Percentiles rank a stretch among this genome's conserved stretches.
Evolutionary conservation across 169 alveolate genomes (phyloP).

Genomic region (Perkinsus olseni): DNA sequence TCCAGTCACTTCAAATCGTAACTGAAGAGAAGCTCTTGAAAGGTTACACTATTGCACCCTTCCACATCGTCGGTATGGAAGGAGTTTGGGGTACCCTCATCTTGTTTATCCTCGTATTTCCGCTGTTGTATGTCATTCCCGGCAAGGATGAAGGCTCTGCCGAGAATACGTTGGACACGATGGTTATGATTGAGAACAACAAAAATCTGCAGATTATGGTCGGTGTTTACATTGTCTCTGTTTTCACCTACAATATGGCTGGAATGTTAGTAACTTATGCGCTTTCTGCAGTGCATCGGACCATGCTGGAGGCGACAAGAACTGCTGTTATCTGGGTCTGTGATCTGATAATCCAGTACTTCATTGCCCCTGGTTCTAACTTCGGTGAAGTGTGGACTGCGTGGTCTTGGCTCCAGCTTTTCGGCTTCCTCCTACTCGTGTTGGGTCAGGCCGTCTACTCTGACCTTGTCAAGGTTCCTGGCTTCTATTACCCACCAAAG

Average conservation of each 20-base stretch:
- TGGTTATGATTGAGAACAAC: not conserved
- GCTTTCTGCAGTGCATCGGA: not conserved
- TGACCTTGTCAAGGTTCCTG: not conserved
- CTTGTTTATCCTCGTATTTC: not conserved
- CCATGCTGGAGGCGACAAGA: slow-evolving; percentile 2
- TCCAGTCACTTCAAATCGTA: not conserved
- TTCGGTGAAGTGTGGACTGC: slow-evolving; percentile 8
- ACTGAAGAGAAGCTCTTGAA: slow-evolving; percentile 8
- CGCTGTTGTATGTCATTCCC: not conserved
- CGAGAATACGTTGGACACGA: not conserved
- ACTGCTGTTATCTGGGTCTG: slow-evolving; percentile 5
- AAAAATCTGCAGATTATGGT: not conserved
- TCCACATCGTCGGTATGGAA: not conserved
- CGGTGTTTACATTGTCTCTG: not conserved
- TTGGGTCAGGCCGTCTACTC: slow-evolving; percentile 5
- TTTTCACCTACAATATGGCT: slow-evolving; percentile 9
- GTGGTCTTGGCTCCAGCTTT: not conserved
- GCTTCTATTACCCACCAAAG: not conserved
- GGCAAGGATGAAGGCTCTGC: slow-evolving; percentile 1
- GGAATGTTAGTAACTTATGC: not conserved
- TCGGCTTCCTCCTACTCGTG: not conserved
- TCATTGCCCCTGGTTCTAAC: not conserved
- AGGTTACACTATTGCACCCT: not conserved
- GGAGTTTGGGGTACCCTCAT: slow-evolving; percentile 3
- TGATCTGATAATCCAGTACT: slow-evolving; percentile 1